Conservation (phyloP, 2,329 filamentous ascomycete species). For the Cladosporium sp. region DNA sequence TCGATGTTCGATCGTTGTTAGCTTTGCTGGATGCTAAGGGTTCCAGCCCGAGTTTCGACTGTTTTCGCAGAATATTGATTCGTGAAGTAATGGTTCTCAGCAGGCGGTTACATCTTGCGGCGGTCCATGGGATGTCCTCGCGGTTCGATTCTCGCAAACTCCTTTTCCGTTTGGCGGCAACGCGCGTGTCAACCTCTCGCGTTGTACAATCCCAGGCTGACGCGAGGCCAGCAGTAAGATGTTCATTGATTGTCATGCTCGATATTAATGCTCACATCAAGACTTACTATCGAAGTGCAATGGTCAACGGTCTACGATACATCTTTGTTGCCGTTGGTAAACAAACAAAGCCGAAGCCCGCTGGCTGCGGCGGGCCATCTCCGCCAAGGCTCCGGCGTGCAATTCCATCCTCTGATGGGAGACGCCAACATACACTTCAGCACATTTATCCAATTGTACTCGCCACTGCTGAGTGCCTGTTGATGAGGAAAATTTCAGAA, state of each 20-base stretch:
- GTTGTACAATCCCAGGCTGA: constrained; percentile 1
- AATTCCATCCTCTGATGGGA: too few relatives aligned
- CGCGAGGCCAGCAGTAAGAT: constrained; percentile 9
- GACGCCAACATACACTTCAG: too few relatives aligned
- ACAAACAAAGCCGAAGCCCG: constrained; percentile 1
- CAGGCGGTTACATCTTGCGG: constrained; percentile 38
- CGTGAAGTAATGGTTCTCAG: constrained; percentile 37
- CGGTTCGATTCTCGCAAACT: not conserved
- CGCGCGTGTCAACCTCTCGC: not conserved
- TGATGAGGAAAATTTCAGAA: too few relatives aligned
- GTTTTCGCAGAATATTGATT: constrained; percentile 33
- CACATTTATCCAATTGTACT: too few relatives aligned
- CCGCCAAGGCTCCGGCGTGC: constrained; percentile 5
- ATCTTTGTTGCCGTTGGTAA: not conserved
- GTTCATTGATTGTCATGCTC: constrained; percentile 7
- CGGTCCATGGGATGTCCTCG: constrained; percentile 33
- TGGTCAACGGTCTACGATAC: not conserved
- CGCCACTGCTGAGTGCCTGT: too few relatives aligned
- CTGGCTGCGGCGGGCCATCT: not conserved
- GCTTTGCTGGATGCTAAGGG: not conserved
- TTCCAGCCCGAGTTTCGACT: not conserved
- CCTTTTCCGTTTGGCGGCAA: constrained; percentile 12
- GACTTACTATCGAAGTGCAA: not conserved
- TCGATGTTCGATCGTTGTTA: not conserved
- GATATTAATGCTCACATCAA: not conserved